Evolutionary conservation across 2,329 filamentous ascomycete species (phyloP).

Genomic region (Cercospora brassicicola): DNA sequence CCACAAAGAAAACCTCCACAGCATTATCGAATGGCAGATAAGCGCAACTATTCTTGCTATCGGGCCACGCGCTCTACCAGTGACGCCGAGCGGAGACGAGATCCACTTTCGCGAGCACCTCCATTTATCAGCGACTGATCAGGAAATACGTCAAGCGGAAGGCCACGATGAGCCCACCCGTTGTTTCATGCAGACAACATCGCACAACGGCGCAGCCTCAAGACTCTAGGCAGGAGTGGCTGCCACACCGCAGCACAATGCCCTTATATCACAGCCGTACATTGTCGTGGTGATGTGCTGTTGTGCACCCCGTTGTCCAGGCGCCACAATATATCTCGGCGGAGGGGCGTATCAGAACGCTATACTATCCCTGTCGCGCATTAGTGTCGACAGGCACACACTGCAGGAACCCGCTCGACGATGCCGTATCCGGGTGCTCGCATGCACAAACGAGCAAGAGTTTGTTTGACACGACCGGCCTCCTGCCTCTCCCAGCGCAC

Average conservation of each 20-base stretch:
- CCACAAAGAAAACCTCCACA: neutral
- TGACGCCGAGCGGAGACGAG: constrained; percentile 1
- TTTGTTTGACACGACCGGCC: constrained; percentile 19
- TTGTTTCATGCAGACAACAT: constrained; percentile 4
- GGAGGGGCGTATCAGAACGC: constrained; percentile 6
- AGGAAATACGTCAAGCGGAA: neutral
- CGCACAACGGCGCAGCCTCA: neutral
- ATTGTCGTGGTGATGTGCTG: constrained; percentile 11
- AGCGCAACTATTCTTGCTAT: constrained; percentile 3
- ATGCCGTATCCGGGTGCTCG: constrained; percentile 19
- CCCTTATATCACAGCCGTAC: neutral
- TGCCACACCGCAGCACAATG: constrained; percentile 12
- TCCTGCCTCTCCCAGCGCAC: constrained; percentile 14
- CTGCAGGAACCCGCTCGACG: constrained; percentile 26
- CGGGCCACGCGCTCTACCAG: constrained; percentile 2
- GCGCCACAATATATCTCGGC: constrained; percentile 18
- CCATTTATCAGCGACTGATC: constrained; percentile 1
- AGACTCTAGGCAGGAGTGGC: constrained; percentile 4
- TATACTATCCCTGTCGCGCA: constrained; percentile 18
- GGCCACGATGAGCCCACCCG: neutral
- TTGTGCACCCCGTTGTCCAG: constrained; percentile 6
- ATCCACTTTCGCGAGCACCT: constrained; percentile 11
- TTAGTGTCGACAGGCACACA: constrained; percentile 15
- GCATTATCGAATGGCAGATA: constrained; percentile 7
- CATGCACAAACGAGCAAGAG: constrained; percentile 22